phyloP scores from a whole-genome alignment of 2,329 filamentous ascomycete species.

The Pseudocercospora pini-densiflorae region DNA sequence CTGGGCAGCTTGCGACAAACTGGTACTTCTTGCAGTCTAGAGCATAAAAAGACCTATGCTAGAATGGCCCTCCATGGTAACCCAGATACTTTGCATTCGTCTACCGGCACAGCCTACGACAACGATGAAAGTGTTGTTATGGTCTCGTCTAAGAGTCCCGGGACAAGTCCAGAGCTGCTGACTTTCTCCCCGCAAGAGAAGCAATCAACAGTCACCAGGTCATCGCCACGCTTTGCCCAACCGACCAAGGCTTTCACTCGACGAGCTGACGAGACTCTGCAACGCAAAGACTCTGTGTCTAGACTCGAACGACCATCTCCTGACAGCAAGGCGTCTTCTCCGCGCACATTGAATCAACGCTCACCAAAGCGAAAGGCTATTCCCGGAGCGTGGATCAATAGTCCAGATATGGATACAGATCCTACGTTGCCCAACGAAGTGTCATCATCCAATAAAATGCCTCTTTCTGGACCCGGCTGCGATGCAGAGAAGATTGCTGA shows the following conservation, averaged over 20 bases:
- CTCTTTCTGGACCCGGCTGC: not conserved
- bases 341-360: slow-evolving; percentile 27
- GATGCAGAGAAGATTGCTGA: not conserved
- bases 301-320: not conserved
- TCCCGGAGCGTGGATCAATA: slow-evolving; percentile 34
- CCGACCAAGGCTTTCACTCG: slow-evolving; percentile 36
- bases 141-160: not conserved
- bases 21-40: not conserved
- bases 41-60: not conserved
- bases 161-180: not conserved
- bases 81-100: not conserved
- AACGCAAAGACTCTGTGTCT: slow-evolving; percentile 29
- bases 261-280: slow-evolving; percentile 30
- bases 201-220: slow-evolving; percentile 1
- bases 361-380: slow-evolving; percentile 33
- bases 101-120: not conserved
- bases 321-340: slow-evolving; percentile 22
- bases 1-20: not conserved
- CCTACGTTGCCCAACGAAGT: not conserved
- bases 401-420: not conserved
- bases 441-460: not conserved
- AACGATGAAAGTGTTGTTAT: not conserved
- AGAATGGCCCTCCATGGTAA: not conserved
- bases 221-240: slow-evolving; percentile 36
- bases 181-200: not conserved